phyloP scores from a whole-genome alignment of 179 eudicot genomes.

The Beta corolliflora region DNA sequence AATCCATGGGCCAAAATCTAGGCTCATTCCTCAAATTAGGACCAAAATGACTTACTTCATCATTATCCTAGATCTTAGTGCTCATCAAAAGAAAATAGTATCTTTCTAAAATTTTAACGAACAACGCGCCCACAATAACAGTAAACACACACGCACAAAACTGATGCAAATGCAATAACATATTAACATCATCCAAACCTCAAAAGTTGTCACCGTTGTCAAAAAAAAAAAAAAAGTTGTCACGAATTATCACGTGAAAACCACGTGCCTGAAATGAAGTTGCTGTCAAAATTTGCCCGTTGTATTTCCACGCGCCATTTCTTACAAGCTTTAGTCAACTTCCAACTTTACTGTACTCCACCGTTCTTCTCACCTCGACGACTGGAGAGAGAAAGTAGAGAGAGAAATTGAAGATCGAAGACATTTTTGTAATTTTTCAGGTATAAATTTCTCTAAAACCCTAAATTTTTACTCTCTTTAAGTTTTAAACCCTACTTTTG shows the following conservation, averaged over 20 bases:
- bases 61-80: too few relatives aligned
- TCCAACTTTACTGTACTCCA: conserved; percentile 14
- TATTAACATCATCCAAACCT: too few relatives aligned
- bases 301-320: not conserved
- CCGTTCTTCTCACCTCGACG: not conserved
- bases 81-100: too few relatives aligned
- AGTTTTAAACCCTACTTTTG: not conserved
- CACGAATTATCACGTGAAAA: not conserved
- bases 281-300: not conserved
- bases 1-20: too few relatives aligned
- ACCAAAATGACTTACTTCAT: too few relatives aligned
- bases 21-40: too few relatives aligned
- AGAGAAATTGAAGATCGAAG: not conserved
- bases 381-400: not conserved
- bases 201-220: too few relatives aligned
- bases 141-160: too few relatives aligned
- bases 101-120: too few relatives aligned
- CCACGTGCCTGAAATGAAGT: not conserved
- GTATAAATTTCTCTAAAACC: not conserved
- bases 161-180: too few relatives aligned
- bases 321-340: conserved; percentile 2
- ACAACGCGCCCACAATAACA: too few relatives aligned
- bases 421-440: not conserved
- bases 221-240: not conserved
- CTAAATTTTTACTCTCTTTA: not conserved